phyloP scores from a whole-genome alignment of 2,329 filamentous ascomycete genomes.

The Pseudogymnoascus sp. region DNA sequence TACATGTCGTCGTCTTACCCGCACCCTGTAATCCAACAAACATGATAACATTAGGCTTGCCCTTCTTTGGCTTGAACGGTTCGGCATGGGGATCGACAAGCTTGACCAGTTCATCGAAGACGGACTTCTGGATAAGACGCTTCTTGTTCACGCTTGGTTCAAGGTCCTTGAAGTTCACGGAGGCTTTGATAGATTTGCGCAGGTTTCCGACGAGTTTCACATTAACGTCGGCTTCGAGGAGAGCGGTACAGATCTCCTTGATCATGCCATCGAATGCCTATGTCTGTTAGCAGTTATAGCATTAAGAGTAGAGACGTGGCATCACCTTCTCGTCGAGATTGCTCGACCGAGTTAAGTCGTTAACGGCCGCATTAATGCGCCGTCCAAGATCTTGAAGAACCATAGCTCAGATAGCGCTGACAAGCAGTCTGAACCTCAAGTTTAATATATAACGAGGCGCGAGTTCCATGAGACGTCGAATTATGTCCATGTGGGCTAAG shows the following conservation, averaged over 20 bases:
- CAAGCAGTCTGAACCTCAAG: background rate
- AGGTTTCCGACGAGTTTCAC: constrained; percentile 85
- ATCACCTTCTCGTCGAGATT: constrained; percentile 91
- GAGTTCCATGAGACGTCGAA: constrained; percentile 2
- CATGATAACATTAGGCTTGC: constrained; percentile 96
- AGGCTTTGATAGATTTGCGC: constrained; percentile 82
- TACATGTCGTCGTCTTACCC: constrained; percentile 97
- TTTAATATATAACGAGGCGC: background rate
- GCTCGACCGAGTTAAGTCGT: constrained; percentile 80
- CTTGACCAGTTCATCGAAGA: constrained; percentile 93
- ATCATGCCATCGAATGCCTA: constrained; percentile 96
- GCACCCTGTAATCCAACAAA: constrained; percentile 97
- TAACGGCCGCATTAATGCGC: constrained; percentile 95
- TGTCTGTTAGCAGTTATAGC: constrained; percentile 30
- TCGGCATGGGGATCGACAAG: constrained; percentile 94
- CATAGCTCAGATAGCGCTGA: constrained; percentile 46
- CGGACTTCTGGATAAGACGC: constrained; percentile 91
- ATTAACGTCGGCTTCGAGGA: constrained; percentile 96
- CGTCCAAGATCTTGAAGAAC: constrained; percentile 98
- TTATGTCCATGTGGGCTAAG: constrained; percentile 3
- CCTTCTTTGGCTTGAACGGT: constrained; percentile 94
- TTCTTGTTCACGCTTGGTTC: constrained; percentile 95
- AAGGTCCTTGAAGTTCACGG: constrained; percentile 92
- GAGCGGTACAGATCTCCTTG: constrained; percentile 93
- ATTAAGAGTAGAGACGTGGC: background rate